Conservation (phyloP, 2,329 filamentous ascomycete genomes). For the Neonectria ditissima region DNA sequence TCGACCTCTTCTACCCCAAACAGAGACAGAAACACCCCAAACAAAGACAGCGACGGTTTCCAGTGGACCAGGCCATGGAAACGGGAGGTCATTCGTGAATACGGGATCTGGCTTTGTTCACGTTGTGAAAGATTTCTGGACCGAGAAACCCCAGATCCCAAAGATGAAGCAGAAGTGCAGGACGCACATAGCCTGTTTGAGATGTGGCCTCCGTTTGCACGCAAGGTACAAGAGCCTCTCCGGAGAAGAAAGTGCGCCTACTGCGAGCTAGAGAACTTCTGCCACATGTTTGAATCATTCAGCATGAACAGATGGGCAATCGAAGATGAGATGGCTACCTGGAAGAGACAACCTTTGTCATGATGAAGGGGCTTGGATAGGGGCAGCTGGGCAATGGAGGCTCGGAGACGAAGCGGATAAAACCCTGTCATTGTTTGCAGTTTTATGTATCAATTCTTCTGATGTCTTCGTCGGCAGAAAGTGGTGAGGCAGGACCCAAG, state of each 20-base stretch:
- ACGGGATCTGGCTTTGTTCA: slow-evolving; percentile 37
- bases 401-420: background rate
- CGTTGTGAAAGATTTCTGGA: slow-evolving; percentile 29
- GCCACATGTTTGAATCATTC: slow-evolving; percentile 7
- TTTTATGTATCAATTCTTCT: background rate
- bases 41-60: background rate
- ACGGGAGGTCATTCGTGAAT: slow-evolving; percentile 6
- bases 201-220: slow-evolving; percentile 29
- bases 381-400: background rate
- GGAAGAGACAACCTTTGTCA: no score
- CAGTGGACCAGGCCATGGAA: slow-evolving; percentile 29
- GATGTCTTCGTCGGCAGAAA: background rate
- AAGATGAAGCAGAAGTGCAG: background rate
- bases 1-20: background rate
- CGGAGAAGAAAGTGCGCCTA: slow-evolving; percentile 27
- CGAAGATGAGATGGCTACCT: background rate
- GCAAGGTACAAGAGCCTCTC: slow-evolving; percentile 15
- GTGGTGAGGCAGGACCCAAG: slow-evolving; percentile 13
- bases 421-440: background rate
- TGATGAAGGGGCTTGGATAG: background rate
- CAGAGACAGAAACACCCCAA: background rate
- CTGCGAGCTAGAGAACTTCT: slow-evolving; percentile 30
- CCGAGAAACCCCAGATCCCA: slow-evolving; percentile 1
- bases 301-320: background rate
- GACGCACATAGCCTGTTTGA: slow-evolving; percentile 4